Evolutionary conservation across 164 flowering plant species (phyloP), one percentile per base, ranked within the genome.

Genomic region (Tetrastigma voinierianum): DNA sequence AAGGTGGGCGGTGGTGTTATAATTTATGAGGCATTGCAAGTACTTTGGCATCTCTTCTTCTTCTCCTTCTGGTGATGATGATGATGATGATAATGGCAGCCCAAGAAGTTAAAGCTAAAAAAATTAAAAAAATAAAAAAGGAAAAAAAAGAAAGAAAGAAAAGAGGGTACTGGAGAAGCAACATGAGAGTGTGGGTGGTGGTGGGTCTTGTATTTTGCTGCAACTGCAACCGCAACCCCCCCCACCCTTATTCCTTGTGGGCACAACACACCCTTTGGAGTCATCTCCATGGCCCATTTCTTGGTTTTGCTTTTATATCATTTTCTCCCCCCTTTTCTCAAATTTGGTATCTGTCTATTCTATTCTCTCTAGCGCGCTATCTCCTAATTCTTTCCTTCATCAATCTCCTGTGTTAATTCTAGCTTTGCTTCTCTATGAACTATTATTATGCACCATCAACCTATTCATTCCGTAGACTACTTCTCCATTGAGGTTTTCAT

Each of bases 31-130:
- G 15, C 40, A 32, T 12, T 64, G 53, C 14, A 23, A 57, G 59
- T 60, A 71, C 67, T 52, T 59, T 67, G 67, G 46, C 62, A 56
- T 62, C 67, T 67, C 16, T 43, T 68, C 19, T 61, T 52, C 57
- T 24, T n/a, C n/a, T n/a, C n/a, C n/a, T n/a, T n/a, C n/a, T n/a
- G n/a, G n/a, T n/a, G n/a, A n/a, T n/a, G 4, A 2, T 32, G 40
- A 32, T 2, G 40, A 32, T 51, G 52, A 53, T 65, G 74, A 72
- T 72, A 68, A 67, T 67, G 68, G 46, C 72, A 59, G 68, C 67
- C 67, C 76, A 68, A 57, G 72, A 52, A 51, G 40, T 46, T 45
- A 57, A 52, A n/a, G n/a, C n/a, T n/a, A n/a, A n/a, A n/a, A n/a
- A n/a, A n/a, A n/a, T n/a, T n/a, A n/a, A n/a, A n/a, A 66, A 32